phyloP scores from a whole-genome alignment of 2,329 filamentous ascomycete species.

The Aspergillus proliferans region DNA sequence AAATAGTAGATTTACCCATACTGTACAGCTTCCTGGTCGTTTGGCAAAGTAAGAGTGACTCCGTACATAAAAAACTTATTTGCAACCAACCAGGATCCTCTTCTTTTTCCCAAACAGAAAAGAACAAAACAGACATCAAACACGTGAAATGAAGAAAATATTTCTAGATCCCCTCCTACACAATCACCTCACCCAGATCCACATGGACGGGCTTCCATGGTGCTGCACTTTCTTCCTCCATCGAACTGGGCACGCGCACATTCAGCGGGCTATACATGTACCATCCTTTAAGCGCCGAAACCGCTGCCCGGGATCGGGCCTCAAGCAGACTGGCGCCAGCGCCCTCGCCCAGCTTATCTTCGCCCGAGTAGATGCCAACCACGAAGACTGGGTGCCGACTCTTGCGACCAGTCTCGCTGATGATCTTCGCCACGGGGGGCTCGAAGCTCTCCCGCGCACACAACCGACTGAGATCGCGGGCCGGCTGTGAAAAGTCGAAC shows the following conservation, averaged over 20 bases:
- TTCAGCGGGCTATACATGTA: conserved; percentile 83
- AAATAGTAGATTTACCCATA: conserved; percentile 31
- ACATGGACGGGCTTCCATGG: conserved; percentile 63
- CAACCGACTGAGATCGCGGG: conserved; percentile 72
- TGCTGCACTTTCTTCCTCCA: conserved; percentile 54
- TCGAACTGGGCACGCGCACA: conserved; percentile 63
- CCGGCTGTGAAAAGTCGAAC: conserved; percentile 79
- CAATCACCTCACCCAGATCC: conserved; percentile 65
- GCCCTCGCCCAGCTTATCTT: conserved; percentile 89
- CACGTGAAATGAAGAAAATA: too few species aligned
- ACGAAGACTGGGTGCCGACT: conserved; percentile 86
- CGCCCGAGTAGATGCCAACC: conserved; percentile 87
- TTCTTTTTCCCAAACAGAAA: conserved; percentile 1
- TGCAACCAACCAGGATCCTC: too few species aligned
- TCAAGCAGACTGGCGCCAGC: conserved; percentile 70
- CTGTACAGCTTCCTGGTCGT: conserved; percentile 31
- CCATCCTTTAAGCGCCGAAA: conserved; percentile 85
- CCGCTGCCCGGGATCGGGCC: conserved; percentile 71
- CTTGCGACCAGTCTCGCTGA: conserved; percentile 81
- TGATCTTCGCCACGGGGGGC: conserved; percentile 73
- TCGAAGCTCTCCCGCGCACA: conserved; percentile 89
- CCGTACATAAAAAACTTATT: background rate
- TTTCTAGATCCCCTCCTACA: conserved; percentile 23
- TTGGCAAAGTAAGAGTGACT: conserved; percentile 23
- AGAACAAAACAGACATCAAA: conserved; percentile 6